phyloP scores from a whole-genome alignment of 345 rosid species.

The Balakata baccata region DNA sequence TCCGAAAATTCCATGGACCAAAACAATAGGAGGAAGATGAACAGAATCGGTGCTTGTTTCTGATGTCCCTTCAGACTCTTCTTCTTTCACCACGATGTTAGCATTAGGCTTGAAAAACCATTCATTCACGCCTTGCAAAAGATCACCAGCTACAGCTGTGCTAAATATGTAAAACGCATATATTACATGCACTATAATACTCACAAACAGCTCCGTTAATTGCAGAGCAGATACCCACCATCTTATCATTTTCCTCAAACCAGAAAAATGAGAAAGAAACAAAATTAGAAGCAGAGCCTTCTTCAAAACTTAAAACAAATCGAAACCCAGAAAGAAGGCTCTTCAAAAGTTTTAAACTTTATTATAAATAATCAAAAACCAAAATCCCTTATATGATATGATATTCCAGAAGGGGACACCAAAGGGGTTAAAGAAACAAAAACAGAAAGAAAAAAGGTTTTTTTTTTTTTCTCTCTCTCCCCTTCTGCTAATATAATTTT shows the following conservation, averaged over 20 bases:
- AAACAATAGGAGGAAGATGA: conserved; percentile 78
- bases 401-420: conserved; percentile 19
- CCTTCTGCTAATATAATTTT: not conserved
- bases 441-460: not conserved
- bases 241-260: conserved; percentile 47
- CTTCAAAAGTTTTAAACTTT: not conserved
- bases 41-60: conserved; percentile 19
- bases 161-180: conserved; percentile 85
- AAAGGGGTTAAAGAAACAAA: not conserved
- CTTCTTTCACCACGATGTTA: conserved; percentile 37
- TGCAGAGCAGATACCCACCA: conserved; percentile 62
- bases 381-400: conserved; percentile 19
- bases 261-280: not conserved
- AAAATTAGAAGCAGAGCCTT: conserved; percentile 25
- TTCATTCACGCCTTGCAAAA: conserved; percentile 54
- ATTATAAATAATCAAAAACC: not conserved
- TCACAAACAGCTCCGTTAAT: conserved; percentile 72
- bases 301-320: conserved; percentile 5
- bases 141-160: conserved; percentile 88
- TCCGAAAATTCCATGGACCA: conserved; percentile 97
- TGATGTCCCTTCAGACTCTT: conserved; percentile 15
- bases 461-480: not conserved
- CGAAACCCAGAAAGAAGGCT: conserved; percentile 21
- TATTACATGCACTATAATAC: conserved; percentile 64
- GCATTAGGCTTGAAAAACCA: conserved; percentile 48